Conservation (phyloP, 805 yeast species). For the Priceomyces castillae region DNA sequence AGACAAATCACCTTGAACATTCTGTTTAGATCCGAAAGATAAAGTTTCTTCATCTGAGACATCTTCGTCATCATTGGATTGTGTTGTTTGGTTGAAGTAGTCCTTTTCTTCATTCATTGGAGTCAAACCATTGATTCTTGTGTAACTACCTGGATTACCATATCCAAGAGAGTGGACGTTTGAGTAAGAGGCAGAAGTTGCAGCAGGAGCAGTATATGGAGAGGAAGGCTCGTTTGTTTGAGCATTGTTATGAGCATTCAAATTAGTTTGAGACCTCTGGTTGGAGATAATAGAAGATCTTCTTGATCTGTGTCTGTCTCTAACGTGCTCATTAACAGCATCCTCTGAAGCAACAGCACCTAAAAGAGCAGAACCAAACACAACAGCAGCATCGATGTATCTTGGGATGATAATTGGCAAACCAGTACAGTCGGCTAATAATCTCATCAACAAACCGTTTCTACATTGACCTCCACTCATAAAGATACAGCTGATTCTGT, state of each 20-base stretch:
- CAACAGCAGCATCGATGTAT: slow-evolving; percentile 96
- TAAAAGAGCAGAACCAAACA: slow-evolving; percentile 89
- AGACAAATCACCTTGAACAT: slow-evolving; percentile 52
- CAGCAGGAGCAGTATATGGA: slow-evolving; percentile 78
- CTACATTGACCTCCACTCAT: slow-evolving; percentile 98
- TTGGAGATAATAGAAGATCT: slow-evolving; percentile 30
- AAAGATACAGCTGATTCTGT: slow-evolving; percentile 68
- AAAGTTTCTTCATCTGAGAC: slow-evolving; percentile 49
- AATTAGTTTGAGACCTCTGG: slow-evolving; percentile 31
- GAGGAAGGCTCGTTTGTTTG: slow-evolving; percentile 41
- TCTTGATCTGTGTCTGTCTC: slow-evolving; percentile 33
- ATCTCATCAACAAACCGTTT: slow-evolving; percentile 81
- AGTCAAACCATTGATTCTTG: slow-evolving; percentile 32
- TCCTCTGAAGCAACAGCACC: slow-evolving; percentile 92
- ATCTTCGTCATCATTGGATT: slow-evolving; percentile 21
- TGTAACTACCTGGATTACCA: slow-evolving; percentile 28
- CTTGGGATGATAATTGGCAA: slow-evolving; percentile 89
- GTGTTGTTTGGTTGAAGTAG: slow-evolving; percentile 36
- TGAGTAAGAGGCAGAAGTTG: slow-evolving; percentile 61
- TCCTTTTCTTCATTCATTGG: slow-evolving; percentile 42
- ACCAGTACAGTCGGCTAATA: slow-evolving; percentile 91
- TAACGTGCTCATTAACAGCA: slow-evolving; percentile 40
- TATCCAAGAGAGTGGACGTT: slow-evolving; percentile 53
- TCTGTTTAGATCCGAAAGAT: slow-evolving; percentile 59
- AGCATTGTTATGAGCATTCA: slow-evolving; percentile 14